Evolutionary conservation across 805 yeast genomes (phyloP), one percentile per base, ranked within the genome.

Genomic region (Pichia deserticola): DNA sequence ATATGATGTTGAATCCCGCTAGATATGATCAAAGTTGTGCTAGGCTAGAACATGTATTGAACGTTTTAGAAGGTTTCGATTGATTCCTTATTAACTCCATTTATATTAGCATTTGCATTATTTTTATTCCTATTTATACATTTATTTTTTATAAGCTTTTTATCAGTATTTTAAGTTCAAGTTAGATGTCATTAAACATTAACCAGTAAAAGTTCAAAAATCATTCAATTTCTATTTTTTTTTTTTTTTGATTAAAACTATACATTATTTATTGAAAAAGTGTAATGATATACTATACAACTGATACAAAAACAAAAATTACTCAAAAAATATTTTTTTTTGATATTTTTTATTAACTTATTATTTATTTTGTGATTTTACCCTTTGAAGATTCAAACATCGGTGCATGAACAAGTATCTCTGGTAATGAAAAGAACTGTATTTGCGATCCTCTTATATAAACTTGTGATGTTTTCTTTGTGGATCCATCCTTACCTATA

Each of bases 391-490:
- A 8, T 84, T 80, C 82, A 59, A 92, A 84, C 82, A 90, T 78
- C 12, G 98, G 98, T 1, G 98, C 97, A 63, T 89, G 81, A 59
- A 76, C 77, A 47, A 92, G 74, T 67, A 90, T 82, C 45, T 92
- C 98, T 0, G 99, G 99, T 6, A 93, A 82, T 25, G 84, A 79
- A 54, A 93, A 76, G 65, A 89, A 84, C 53, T 89, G 78, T 28
- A 92, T 80, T 68, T 86, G 90, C 0, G 96, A 88, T 1, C 99
- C 99, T 59, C 99, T 78, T 4, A 92, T 81, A 64, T 88, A 90
- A 4, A 89, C 95, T 58, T 85, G 88, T 54, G 86, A 89, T 74
- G 88, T 75, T 56, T 84, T 85, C 1, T 84, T 73, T 4, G 86
- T 84, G 43, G 75, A 73, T 5, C 97, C 96, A 47, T 88, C 85